Evolutionary conservation across 441 rosid species (phyloP).

Genomic region (Viola pubescens): DNA sequence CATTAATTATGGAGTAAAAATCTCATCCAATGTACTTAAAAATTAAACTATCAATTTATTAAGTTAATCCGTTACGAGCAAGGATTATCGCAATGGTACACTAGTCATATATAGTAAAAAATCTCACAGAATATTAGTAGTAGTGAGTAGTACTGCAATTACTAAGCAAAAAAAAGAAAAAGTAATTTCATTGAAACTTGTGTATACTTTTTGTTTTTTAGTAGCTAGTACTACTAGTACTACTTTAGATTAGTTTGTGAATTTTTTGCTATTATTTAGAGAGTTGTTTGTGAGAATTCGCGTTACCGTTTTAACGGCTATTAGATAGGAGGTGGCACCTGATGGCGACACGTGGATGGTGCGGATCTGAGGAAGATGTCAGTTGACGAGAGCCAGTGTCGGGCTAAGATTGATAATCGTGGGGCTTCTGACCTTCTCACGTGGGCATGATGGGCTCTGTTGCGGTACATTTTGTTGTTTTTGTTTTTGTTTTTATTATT

Average conservation of each 20-base stretch:
- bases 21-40: no score
- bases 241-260: neutral
- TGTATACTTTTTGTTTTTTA: neutral
- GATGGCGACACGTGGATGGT: conserved; percentile 22
- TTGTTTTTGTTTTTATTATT: no score
- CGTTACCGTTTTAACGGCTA: conserved; percentile 19
- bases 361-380: conserved; percentile 14
- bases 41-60: no score
- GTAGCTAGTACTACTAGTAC: neutral
- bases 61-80: no score
- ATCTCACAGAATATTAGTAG: neutral
- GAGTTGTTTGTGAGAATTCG: neutral
- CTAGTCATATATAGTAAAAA: no score
- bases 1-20: no score
- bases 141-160: neutral
- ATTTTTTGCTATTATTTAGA: neutral
- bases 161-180: neutral
- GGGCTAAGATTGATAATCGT: conserved; percentile 3
- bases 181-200: conserved; percentile 16
- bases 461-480: no score
- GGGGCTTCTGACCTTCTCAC: conserved; percentile 33
- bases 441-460: conserved; percentile 22
- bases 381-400: conserved; percentile 6
- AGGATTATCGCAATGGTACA: no score
- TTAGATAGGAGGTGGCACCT: neutral